These are phyloP conservation scores for Beta corolliflora DNA, from an alignment of 179 eudicot genomes.

Conservation along the genomic window DNA sequence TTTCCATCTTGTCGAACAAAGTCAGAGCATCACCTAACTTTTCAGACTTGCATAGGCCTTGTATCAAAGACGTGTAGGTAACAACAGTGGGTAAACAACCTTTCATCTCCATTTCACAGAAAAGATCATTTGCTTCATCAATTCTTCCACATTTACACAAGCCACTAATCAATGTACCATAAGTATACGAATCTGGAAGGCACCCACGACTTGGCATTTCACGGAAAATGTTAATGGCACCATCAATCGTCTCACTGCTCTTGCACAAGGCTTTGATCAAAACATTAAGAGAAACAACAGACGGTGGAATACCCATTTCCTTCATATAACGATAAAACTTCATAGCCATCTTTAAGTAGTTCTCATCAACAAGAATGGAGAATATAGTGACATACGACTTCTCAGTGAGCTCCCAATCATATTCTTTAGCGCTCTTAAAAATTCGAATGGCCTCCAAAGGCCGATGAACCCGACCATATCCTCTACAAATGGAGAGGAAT, in stretches of 20 bases:
- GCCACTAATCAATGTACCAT: conserved; percentile 87
- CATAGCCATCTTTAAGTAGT: conserved; percentile 65
- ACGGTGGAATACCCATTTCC: conserved; percentile 60
- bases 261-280: conserved; percentile 87
- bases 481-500: conserved; percentile 68
- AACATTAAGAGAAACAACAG: conserved; percentile 75
- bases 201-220: conserved; percentile 86
- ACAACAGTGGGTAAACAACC: conserved; percentile 78
- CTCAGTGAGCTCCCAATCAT: conserved; percentile 51
- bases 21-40: conserved; percentile 57
- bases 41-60: conserved; percentile 63
- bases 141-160: conserved; percentile 64
- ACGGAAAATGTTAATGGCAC: conserved; percentile 60
- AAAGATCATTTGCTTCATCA: conserved; percentile 65
- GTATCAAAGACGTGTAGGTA: conserved; percentile 72
- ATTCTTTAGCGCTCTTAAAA: conserved; percentile 70
- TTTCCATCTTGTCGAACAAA: conserved; percentile 62
- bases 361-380: conserved; percentile 76
- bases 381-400: conserved; percentile 74
- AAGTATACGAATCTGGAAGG: conserved; percentile 78
- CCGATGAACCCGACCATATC: conserved; percentile 84
- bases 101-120: conserved; percentile 65
- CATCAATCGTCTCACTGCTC: conserved; percentile 65
- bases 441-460: conserved; percentile 73
- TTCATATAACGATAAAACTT: conserved; percentile 78